Evolutionary conservation across 2,329 filamentous ascomycete genomes (phyloP).

Genomic region (Phyllosticta capitalensis): DNA sequence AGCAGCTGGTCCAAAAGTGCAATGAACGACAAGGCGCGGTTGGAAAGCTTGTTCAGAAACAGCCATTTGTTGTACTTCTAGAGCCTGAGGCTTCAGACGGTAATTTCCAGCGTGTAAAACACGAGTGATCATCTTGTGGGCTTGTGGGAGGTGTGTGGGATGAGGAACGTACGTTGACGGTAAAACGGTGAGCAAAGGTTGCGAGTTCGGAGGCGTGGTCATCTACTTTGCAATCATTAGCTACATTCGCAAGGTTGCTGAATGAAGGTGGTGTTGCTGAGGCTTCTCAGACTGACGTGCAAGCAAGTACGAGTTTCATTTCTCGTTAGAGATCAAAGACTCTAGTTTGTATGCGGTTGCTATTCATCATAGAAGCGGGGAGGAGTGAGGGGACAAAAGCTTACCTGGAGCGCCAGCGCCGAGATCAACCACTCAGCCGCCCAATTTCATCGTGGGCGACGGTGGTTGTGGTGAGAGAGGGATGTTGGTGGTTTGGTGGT

Average conservation of each 20-base stretch:
- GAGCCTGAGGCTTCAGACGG: slow-evolving; percentile 31
- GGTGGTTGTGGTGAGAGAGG: neutral
- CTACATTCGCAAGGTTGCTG: neutral
- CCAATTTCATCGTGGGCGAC: neutral
- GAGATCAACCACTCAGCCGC: neutral
- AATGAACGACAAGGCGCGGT: neutral
- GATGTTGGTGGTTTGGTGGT: neutral
- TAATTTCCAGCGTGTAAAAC: slow-evolving; percentile 37
- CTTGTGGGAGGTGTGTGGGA: slow-evolving; percentile 14
- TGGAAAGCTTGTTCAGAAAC: slow-evolving; percentile 26
- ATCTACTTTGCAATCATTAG: neutral
- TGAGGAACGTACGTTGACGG: slow-evolving; percentile 13
- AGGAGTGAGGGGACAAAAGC: neutral
- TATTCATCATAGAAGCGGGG: slow-evolving; percentile 28
- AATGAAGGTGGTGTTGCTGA: slow-evolving; percentile 5
- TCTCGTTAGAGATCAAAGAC: slow-evolving; percentile 34
- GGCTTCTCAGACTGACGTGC: slow-evolving; percentile 35
- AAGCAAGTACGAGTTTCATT: slow-evolving; percentile 32
- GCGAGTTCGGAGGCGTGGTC: neutral
- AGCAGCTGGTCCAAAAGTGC: neutral
- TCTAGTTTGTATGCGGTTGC: slow-evolving; percentile 34
- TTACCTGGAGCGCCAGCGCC: neutral
- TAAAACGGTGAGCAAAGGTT: neutral
- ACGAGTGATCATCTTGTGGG: slow-evolving; percentile 25
- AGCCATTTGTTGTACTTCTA: slow-evolving; percentile 32